Evolutionary conservation across 2,329 filamentous ascomycete genomes (phyloP).

Genomic region (Stachybotrys chartarum): DNA sequence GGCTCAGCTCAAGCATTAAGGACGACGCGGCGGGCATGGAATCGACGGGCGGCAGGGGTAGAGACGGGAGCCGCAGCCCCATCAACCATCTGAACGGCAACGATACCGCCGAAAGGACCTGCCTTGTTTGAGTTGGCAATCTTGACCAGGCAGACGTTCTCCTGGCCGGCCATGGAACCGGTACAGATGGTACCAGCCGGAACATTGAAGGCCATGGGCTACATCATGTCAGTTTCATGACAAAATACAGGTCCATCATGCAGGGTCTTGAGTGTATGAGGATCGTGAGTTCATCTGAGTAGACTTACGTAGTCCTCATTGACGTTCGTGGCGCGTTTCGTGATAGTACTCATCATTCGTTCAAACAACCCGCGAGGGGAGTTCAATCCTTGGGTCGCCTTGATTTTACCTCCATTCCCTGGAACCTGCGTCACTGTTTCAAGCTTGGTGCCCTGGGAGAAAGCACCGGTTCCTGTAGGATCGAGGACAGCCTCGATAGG

Average conservation of each 20-base stretch:
- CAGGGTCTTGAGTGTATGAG: no score
- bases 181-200: slow-evolving; percentile 31
- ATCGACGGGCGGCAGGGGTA: not conserved
- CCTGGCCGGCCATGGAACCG: slow-evolving; percentile 22
- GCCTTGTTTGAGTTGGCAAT: slow-evolving; percentile 31
- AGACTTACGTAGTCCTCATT: slow-evolving; percentile 17
- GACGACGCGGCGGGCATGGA: not conserved
- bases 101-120: slow-evolving; percentile 33
- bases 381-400: slow-evolving; percentile 5
- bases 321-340: slow-evolving; percentile 22
- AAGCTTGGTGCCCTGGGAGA: slow-evolving; percentile 19
- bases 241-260: no score
- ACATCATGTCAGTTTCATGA: not conserved
- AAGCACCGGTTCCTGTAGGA: slow-evolving; percentile 26
- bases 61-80: not conserved
- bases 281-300: not conserved
- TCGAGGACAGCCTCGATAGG: slow-evolving; percentile 30
- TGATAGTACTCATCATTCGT: slow-evolving; percentile 2
- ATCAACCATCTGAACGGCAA: slow-evolving; percentile 29
- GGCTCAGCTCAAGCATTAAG: not conserved
- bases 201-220: slow-evolving; percentile 24
- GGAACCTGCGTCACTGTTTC: slow-evolving; percentile 26
- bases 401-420: slow-evolving; percentile 25
- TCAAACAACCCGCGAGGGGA: not conserved
- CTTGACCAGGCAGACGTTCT: slow-evolving; percentile 34